Percentiles rank a stretch among this genome's conserved stretches.
These are phyloP conservation scores for Eragrostis nindensis DNA, from an alignment of 176 grass and related monocot genomes.

Conservation along the genomic window DNA sequence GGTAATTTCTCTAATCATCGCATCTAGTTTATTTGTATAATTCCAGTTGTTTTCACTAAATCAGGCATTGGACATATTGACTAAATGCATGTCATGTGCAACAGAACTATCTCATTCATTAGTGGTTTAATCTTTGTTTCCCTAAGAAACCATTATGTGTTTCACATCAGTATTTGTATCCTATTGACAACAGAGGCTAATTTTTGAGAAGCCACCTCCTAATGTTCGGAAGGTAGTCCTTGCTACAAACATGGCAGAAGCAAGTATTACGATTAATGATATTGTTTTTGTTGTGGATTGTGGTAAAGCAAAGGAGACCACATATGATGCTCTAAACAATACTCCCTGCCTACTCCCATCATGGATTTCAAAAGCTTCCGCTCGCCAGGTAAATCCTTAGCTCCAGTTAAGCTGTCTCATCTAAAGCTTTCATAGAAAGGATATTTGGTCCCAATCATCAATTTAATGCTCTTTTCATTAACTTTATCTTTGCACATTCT, in stretches of 20 bases:
- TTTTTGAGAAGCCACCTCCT: conserved; percentile 85
- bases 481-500: conserved; percentile 6
- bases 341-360: conserved; percentile 97
- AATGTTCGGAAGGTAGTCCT: conserved; percentile 95
- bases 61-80: not conserved
- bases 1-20: conserved; percentile 51
- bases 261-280: conserved; percentile 99
- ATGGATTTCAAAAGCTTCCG: conserved; percentile 99
- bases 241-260: conserved; percentile 99
- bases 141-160: not conserved
- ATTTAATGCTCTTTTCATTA: not conserved
- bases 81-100: conserved; percentile 16
- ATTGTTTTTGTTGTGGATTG: conserved; percentile 96
- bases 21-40: conserved; percentile 14
- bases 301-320: conserved; percentile 98
- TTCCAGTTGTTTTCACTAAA: not conserved
- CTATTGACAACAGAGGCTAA: conserved; percentile 66
- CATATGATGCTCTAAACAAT: conserved; percentile 98
- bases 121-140: conserved; percentile 7
- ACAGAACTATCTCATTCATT: not conserved
- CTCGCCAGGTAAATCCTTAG: conserved; percentile 70
- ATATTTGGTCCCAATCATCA: not conserved
- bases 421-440: conserved; percentile 21
- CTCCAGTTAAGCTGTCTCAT: conserved; percentile 8
- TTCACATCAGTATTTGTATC: conserved; percentile 33